These are phyloP conservation scores for Eustoma russellianum DNA, from an alignment of 257 asterid genomes.

Conservation along the genomic window DNA sequence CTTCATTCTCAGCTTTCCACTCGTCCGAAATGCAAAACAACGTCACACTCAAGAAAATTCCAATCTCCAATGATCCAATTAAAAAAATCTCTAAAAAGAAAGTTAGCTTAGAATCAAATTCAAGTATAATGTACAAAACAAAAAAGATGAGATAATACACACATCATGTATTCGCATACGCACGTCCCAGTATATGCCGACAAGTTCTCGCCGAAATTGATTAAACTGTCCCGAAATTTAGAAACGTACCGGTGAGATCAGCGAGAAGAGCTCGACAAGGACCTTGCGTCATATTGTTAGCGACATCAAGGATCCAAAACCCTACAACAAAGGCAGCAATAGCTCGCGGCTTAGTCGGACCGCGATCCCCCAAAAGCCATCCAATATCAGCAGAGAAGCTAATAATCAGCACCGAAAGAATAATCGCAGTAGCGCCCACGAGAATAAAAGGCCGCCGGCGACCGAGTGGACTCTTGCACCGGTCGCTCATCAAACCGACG, in stretches of 20 bases:
- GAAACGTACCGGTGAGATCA: constrained; percentile 61
- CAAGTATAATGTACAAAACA: not conserved
- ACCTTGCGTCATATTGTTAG: constrained; percentile 82
- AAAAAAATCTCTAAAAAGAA: too few relatives aligned
- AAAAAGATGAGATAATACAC: too few relatives aligned
- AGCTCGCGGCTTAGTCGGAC: constrained; percentile 40
- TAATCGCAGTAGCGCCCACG: constrained; percentile 53
- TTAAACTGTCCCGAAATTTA: too few relatives aligned
- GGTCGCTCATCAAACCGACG: constrained; percentile 67
- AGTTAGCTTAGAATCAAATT: not conserved
- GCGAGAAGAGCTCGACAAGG: constrained; percentile 89
- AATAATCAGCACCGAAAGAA: constrained; percentile 54
- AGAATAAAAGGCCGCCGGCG: constrained; percentile 78
- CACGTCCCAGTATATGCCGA: not conserved
- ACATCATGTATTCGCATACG: not conserved
- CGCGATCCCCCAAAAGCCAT: constrained; percentile 58
- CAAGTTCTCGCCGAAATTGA: too few relatives aligned
- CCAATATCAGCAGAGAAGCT: constrained; percentile 78
- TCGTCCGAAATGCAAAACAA: too few relatives aligned
- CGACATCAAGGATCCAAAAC: constrained; percentile 85
- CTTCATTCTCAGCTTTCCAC: too few relatives aligned
- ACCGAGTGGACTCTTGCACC: constrained; percentile 60
- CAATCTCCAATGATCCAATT: too few relatives aligned
- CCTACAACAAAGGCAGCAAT: constrained; percentile 57
- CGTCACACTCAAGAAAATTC: too few relatives aligned